Base-by-base conservation (phyloP, 2,329 filamentous ascomycete genomes). In the Annulohypoxylon truncatum region DNA sequence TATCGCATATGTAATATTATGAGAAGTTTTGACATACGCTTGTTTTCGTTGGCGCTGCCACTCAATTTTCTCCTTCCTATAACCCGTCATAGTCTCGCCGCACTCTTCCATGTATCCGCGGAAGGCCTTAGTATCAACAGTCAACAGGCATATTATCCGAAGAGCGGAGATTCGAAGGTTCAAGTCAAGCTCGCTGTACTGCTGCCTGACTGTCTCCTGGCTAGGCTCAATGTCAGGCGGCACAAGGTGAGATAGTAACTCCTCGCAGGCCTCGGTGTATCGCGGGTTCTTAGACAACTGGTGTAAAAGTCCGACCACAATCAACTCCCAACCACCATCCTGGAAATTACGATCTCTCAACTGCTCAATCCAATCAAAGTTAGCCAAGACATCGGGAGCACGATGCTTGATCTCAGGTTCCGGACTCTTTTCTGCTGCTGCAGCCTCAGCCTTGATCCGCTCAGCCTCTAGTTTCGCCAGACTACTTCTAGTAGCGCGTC, bases 31-130 rank as follows among this genome's bases (percentile, higher is more conserved):
- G 52, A 85, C 87, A 79, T 82, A 90, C 87, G 83, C 82, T 78
- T 87, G 84, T 71, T 90, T 90, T 69, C 92, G 89, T 72, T 92
- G 88, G 70, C 94, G 88, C 80, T 98, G 95, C 79, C 89, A 91
- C 70, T 97, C 93, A 66, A 97, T 97, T 82, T 97, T 97, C 77
- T 96, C 92, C 79, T 99, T 99, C 52, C 96, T 90, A 75, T 96
- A 93, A 58, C 90, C 89, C 1, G 96, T 99, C 94, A 98, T 97
- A 57, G 93, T 92, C 75, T 95, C 92, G 69, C 92, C 93, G 80
- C 94, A 97, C 68, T 95, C 91, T 71, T 97, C 93, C 84, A 99
- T 91, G 76, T 96, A 97, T 13, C 89, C 90, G 56, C 95, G 90
- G 71, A 98, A 87, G 1, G 92, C 90, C 76, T 93, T 94, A 0